These are phyloP conservation scores for Cladochytrium tenue DNA, from an alignment of 371 early-diverging fungal genomes.

Conservation along the genomic window DNA sequence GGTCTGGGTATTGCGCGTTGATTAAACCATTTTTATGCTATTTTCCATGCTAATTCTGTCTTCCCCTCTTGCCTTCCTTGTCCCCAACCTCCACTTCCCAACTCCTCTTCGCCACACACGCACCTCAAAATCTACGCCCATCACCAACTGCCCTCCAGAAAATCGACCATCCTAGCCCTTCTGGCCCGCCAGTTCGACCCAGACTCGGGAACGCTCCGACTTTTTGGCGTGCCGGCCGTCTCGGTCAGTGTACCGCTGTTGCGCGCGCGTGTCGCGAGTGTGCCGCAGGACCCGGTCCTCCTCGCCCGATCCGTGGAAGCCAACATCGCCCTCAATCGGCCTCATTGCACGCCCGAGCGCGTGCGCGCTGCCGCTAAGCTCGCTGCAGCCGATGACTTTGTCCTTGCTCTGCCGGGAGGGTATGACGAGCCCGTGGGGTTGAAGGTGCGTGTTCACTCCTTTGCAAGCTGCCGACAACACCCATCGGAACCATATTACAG, in stretches of 20 bases:
- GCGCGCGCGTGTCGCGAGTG: constrained; percentile 79
- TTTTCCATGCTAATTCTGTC: background rate
- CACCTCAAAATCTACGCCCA: background rate
- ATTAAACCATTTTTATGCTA: too few relatives aligned
- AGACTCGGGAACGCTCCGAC: constrained; percentile 28
- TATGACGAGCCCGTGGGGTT: constrained; percentile 73
- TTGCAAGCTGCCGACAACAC: too few relatives aligned
- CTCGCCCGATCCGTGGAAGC: constrained; percentile 79
- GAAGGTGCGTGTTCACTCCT: constrained; percentile 69
- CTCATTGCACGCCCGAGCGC: constrained; percentile 37
- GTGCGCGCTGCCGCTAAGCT: constrained; percentile 56
- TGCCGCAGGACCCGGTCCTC: constrained; percentile 85
- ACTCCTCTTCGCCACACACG: background rate
- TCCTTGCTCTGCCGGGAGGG: constrained; percentile 70
- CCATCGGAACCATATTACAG: too few relatives aligned
- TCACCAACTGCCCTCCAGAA: constrained; percentile 55
- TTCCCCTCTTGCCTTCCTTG: background rate
- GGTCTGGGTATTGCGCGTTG: constrained; percentile 79
- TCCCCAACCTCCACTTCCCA: background rate
- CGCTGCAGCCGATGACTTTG: constrained; percentile 78
- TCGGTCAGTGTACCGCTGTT: constrained; percentile 55
- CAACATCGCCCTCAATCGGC: constrained; percentile 70
- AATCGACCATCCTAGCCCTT: constrained; percentile 83
- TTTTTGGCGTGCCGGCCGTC: constrained; percentile 46
- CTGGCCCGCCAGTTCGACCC: constrained; percentile 84